Evolutionary conservation across 2,329 filamentous ascomycete species (phyloP), one percentile per base, ranked within the genome.

Genomic region (Cladophialophora immunda): DNA sequence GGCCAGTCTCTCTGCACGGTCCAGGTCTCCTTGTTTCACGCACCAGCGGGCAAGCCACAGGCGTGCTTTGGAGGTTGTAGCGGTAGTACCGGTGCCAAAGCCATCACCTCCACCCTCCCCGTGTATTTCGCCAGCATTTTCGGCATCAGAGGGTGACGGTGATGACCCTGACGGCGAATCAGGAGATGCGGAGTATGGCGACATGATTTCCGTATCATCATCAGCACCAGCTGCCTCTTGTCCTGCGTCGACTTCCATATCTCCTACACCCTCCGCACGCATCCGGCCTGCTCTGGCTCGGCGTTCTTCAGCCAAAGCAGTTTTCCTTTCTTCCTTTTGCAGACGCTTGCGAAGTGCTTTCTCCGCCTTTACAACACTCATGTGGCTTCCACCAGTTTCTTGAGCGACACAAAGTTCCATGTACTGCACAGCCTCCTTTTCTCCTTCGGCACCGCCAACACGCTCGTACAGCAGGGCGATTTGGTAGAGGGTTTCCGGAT

Each of bases 361-460:
- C 58, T 71, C 62, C 13, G 62, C 68, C 58, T 68, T n/a, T 6
- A 53, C 30, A n/a, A 66, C 64, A 41, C 36, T 59, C 36, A 75
- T 81, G 2, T 76, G 79, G 0, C 79, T 80, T 4, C 84, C 85
- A 0, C 93, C 94, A 54, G 94, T 92, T 77, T 99, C 95, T 76
- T 98, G 95, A 17, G 93, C 92, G 17, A 99, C 85, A 45, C 93
- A 96, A 66, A 98, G 86, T 78, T 98, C 94, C 95, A 99, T 98
- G 78, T 97, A 99, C n/a, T 63, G 61, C 0, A 90, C 89, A 34
- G 92, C 92, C 5, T 93, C 92, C 76, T 97, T 92, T 1, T 90
- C 89, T 72, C 89, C 86, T 55, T 95, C 89, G 5, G 53, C 17
- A 11, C 58, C 53, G 11, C 88, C 87, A 0, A 96, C 83, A 55